Conservation (phyloP, 2,329 filamentous ascomycete genomes). For the Fusarium irregulare region DNA sequence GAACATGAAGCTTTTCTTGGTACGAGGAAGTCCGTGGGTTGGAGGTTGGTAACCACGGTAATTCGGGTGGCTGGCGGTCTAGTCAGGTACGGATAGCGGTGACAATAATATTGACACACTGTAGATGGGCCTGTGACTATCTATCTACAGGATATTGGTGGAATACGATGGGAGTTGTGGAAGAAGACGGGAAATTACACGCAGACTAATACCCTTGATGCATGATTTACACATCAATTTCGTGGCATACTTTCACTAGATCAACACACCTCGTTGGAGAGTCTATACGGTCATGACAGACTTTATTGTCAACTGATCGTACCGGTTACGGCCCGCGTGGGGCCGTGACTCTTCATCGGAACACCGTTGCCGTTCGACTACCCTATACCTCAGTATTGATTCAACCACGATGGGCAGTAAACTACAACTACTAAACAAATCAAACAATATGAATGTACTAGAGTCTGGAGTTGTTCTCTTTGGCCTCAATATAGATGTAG, state of each 20-base stretch:
- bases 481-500: not conserved
- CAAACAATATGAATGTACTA: not conserved
- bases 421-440: too few relatives aligned
- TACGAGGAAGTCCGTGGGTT: slow-evolving; percentile 1
- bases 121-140: not conserved
- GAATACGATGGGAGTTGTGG: not conserved
- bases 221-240: not conserved
- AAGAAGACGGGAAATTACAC: not conserved
- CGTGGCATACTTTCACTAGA: not conserved
- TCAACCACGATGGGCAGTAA: not conserved
- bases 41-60: slow-evolving; percentile 21
- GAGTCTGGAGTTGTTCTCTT: not conserved
- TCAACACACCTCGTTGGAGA: not conserved
- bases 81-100: not conserved
- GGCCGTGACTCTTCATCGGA: not conserved
- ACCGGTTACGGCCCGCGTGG: not conserved
- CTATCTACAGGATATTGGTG: not conserved
- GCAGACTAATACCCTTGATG: not conserved
- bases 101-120: not conserved
- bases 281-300: not conserved
- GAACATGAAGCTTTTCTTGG: slow-evolving; percentile 10
- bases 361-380: not conserved
- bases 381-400: not conserved
- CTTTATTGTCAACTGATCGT: slow-evolving; percentile 1
- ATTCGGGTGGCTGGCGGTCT: slow-evolving; percentile 20